phyloP scores from a whole-genome alignment of 75 land plant genomes.

The Pinus tabuliformis region DNA sequence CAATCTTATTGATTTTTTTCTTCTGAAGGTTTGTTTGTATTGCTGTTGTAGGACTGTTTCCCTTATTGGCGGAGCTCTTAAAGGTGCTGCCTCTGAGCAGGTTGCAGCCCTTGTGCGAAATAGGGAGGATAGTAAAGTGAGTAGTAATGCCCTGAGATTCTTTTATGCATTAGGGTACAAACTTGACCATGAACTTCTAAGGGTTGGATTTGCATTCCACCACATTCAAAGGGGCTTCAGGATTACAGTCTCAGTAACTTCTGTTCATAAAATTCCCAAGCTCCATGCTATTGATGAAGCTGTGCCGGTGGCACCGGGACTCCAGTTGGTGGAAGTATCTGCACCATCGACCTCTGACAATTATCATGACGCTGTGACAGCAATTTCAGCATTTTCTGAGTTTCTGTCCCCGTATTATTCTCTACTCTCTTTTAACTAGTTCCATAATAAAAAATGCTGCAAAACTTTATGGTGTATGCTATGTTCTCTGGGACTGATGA shows the following conservation, averaged over 20 bases:
- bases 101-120: slow-evolving; percentile 81
- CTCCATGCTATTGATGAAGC: slow-evolving; percentile 91
- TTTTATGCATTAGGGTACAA: slow-evolving; percentile 90
- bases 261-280: slow-evolving; percentile 73
- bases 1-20: background rate
- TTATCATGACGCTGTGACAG: slow-evolving; percentile 77
- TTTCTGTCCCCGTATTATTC: slow-evolving; percentile 88
- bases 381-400: slow-evolving; percentile 85
- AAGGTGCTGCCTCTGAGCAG: slow-evolving; percentile 97
- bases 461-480: background rate
- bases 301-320: slow-evolving; percentile 77
- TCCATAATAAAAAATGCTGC: background rate
- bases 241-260: slow-evolving; percentile 78
- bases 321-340: slow-evolving; percentile 89
- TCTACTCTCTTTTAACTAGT: background rate
- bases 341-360: slow-evolving; percentile 91
- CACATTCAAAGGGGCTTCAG: slow-evolving; percentile 68
- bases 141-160: slow-evolving; percentile 80
- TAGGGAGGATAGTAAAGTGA: slow-evolving; percentile 67
- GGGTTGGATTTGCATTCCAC: slow-evolving; percentile 76
- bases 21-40: background rate
- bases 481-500: background rate
- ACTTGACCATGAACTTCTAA: slow-evolving; percentile 85
- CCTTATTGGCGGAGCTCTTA: slow-evolving; percentile 89
- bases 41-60: slow-evolving; percentile 62